Evolutionary conservation across 106 monocot species (phyloP), one percentile per base, ranked within the genome.

Genomic region (Cymbidium sinense): DNA sequence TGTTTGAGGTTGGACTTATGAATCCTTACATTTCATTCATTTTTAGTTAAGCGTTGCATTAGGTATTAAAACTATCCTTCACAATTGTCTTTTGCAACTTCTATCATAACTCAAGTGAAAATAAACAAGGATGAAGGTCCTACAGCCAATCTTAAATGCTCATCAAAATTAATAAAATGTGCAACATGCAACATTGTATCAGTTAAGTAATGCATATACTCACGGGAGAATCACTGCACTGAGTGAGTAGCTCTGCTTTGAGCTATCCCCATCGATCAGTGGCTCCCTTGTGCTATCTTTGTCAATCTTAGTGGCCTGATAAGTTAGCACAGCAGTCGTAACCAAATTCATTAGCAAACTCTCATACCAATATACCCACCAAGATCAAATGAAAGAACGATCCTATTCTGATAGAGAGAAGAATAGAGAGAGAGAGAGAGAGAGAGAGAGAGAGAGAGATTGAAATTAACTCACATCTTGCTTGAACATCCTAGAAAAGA

Each of bases 181-280:
- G 23, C 31, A 50, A n/a, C n/a, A n/a, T 21, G 18, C 23, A 54
- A 35, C 13, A 41, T 69, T 37, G 13, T 8, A 50, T 27, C 10
- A 33, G 64, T 70, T 25, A 70, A 35, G 12, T 17, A 33, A 18
- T 5, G 11, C n/a, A 43, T 37, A 17, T 28, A 81, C 89, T 87
- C 43, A 93, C 90, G 93, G 90, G 34, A 90, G 75, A 70, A 93
- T 82, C 1, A 83, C 88, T 1, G 90, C 90, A 18, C 35, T 28
- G 35, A 78, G 74, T 50, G 90, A 90, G 84, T 85, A 93, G 79
- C 64, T 82, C 77, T 88, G 86, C 41, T 43, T 64, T 17, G 70
- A 72, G 30, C 20, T 43, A 50, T 37, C 76, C 4, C 74, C 30
- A 70, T 34, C 29, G 41, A 89, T 79, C 54, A 92, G 55, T 50